phyloP scores from a whole-genome alignment of 2,329 filamentous ascomycete species.

The Fusarium pseudoanthophilum region DNA sequence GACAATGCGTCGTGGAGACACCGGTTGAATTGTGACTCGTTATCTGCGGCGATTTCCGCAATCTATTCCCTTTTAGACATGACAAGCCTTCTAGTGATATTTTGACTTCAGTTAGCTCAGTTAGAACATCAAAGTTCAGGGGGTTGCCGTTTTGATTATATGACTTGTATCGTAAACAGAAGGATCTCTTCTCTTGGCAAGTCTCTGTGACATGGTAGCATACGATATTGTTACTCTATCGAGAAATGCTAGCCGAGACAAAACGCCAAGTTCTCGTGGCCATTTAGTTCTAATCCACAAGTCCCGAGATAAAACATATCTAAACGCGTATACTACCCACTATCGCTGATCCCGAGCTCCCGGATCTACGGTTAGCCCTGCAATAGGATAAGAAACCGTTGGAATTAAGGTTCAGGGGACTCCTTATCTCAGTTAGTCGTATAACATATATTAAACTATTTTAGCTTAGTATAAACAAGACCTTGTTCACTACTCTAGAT shows the following conservation, averaged over 20 bases:
- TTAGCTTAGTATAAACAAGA: background rate
- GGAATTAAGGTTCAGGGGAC: background rate
- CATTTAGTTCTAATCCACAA: no score
- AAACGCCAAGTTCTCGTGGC: no score
- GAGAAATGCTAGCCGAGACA: background rate
- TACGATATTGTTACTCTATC: fast-evolving
- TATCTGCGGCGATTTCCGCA: fast-evolving
- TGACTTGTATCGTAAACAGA: background rate
- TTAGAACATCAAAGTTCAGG: background rate
- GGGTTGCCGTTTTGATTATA: background rate
- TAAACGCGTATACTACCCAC: background rate
- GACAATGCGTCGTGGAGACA: background rate
- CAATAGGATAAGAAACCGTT: background rate
- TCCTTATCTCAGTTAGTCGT: background rate
- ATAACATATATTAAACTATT: background rate
- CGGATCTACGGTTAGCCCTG: no score
- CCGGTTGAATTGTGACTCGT: fast-evolving
- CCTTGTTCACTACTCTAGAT: no score
- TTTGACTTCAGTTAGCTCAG: background rate
- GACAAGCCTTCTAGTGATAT: background rate
- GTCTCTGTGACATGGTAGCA: background rate
- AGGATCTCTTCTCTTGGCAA: background rate
- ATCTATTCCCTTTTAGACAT: background rate
- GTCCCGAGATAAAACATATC: background rate
- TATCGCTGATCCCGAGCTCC: background rate